Evolutionary conservation across 176 grass and related monocot species (phyloP).

Genomic region (Saccharum officinarum): DNA sequence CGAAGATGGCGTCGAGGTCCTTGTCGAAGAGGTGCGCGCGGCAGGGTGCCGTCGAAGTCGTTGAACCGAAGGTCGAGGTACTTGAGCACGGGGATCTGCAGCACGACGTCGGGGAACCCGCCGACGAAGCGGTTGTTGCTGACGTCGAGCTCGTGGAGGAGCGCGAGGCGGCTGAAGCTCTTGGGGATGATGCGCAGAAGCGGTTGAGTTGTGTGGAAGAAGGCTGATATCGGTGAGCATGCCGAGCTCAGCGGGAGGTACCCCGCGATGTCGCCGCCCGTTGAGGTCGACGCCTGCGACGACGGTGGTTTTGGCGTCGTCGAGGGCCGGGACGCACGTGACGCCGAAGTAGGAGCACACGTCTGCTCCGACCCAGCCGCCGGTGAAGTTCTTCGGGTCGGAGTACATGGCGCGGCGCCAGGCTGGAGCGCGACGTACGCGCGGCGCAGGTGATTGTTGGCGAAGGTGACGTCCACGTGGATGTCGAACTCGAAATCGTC

Average conservation of each 20-base stretch:
- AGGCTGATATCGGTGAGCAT: slow-evolving; percentile 52
- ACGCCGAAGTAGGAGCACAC: slow-evolving; percentile 70
- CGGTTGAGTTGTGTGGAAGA: slow-evolving; percentile 89
- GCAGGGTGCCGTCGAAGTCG: slow-evolving; percentile 64
- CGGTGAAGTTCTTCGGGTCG: slow-evolving; percentile 76
- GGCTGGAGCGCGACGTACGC: slow-evolving; percentile 62
- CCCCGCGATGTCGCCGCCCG: slow-evolving; percentile 70
- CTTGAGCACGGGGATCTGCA: slow-evolving; percentile 49
- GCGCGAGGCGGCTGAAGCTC: slow-evolving; percentile 44
- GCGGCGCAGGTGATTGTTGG: slow-evolving; percentile 53
- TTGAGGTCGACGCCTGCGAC: slow-evolving; percentile 78
- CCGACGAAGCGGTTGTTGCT: slow-evolving; percentile 94
- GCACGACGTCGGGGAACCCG: slow-evolving; percentile 43
- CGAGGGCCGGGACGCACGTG: slow-evolving; percentile 45
- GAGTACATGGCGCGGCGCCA: slow-evolving; percentile 72
- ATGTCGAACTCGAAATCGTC: slow-evolving; percentile 65
- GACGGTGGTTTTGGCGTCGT: slow-evolving; percentile 30
- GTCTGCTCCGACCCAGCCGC: slow-evolving; percentile 50
- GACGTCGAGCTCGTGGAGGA: slow-evolving; percentile 77
- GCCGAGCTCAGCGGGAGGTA: slow-evolving; percentile 67
- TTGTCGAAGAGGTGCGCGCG: slow-evolving; percentile 59
- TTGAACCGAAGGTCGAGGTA: slow-evolving; percentile 83
- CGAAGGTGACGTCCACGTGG: slow-evolving; percentile 50
- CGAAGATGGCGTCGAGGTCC: slow-evolving; percentile 64
- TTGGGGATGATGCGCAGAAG: slow-evolving; percentile 74